Conservation (phyloP, 2,329 filamentous ascomycete species). For the Falciphora oryzae region DNA sequence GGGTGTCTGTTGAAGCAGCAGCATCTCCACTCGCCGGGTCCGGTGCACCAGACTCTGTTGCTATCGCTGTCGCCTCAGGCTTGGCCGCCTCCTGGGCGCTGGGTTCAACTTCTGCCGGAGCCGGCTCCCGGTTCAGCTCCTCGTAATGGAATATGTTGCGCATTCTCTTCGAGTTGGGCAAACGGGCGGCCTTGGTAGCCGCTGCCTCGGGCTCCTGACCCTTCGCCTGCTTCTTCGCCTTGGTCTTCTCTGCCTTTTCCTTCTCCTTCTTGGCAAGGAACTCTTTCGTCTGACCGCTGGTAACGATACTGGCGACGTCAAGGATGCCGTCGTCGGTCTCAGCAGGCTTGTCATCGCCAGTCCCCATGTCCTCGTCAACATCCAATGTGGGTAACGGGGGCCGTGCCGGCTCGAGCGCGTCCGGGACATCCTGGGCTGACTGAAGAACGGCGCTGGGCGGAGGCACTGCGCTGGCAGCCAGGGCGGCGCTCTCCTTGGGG, state of each 20-base stretch:
- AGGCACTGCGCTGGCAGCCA: slow-evolving; percentile 16
- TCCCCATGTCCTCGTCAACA: slow-evolving; percentile 28
- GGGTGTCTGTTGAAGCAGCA: slow-evolving; percentile 2
- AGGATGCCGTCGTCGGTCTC: slow-evolving; percentile 65
- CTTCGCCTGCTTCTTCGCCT: slow-evolving; percentile 55
- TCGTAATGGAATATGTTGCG: slow-evolving; percentile 70
- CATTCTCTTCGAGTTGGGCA: slow-evolving; percentile 68
- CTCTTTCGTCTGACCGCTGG: slow-evolving; percentile 73
- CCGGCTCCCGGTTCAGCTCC: slow-evolving; percentile 50
- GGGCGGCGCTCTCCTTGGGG: slow-evolving; percentile 31
- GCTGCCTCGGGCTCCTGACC: slow-evolving; percentile 49
- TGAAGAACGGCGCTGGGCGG: slow-evolving; percentile 26
- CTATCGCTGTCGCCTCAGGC: slow-evolving; percentile 5
- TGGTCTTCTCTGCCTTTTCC: slow-evolving; percentile 64
- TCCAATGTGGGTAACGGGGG: slow-evolving; percentile 14
- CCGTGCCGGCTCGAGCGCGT: slow-evolving; percentile 24
- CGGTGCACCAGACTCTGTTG: slow-evolving; percentile 7
- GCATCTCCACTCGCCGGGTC: slow-evolving; percentile 13
- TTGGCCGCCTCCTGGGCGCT: neutral
- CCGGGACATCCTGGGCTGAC: slow-evolving; percentile 30
- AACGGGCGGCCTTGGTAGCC: slow-evolving; percentile 48
- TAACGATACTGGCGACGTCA: slow-evolving; percentile 80
- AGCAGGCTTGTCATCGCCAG: slow-evolving; percentile 35
- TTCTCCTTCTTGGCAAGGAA: slow-evolving; percentile 79
- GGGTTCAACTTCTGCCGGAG: neutral